phyloP scores from a whole-genome alignment of 257 asterid genomes.

The Parsonsia alboflavescens region DNA sequence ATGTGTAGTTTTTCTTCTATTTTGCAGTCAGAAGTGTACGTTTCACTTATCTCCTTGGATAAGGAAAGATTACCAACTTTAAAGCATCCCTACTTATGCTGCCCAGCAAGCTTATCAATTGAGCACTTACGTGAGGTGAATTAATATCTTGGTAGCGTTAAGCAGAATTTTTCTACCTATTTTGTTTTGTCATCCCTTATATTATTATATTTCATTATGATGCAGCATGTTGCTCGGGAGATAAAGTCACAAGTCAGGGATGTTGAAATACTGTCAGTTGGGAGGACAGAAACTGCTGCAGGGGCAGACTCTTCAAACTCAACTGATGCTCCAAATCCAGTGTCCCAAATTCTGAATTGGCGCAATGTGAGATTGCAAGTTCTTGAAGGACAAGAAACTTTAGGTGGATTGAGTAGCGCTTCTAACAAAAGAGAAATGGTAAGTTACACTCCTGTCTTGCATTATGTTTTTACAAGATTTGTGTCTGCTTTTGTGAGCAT shows the following conservation, averaged over 20 bases:
- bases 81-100: constrained; percentile 25
- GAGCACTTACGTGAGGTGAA: constrained; percentile 26
- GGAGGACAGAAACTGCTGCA: constrained; percentile 5
- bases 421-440: constrained; percentile 17
- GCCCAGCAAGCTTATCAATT: constrained; percentile 23
- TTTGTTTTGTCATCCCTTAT: neutral
- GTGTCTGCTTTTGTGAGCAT: neutral
- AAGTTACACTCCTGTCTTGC: constrained; percentile 8
- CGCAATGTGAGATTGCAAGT: constrained; percentile 13
- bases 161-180: neutral
- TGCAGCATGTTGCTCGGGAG: constrained; percentile 27
- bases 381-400: constrained; percentile 24
- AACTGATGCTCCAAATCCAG: neutral
- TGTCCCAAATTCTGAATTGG: constrained; percentile 5
- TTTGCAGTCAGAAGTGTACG: constrained; percentile 31
- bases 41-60: constrained; percentile 26
- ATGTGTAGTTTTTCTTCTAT: neutral
- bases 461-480: neutral
- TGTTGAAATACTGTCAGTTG: constrained; percentile 21
- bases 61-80: constrained; percentile 24
- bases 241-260: constrained; percentile 20
- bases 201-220: neutral
- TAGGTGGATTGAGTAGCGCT: constrained; percentile 9
- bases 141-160: neutral
- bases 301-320: constrained; percentile 9